Evolutionary conservation across 345 rosid genomes (phyloP).

Genomic region (Salix purpurea): DNA sequence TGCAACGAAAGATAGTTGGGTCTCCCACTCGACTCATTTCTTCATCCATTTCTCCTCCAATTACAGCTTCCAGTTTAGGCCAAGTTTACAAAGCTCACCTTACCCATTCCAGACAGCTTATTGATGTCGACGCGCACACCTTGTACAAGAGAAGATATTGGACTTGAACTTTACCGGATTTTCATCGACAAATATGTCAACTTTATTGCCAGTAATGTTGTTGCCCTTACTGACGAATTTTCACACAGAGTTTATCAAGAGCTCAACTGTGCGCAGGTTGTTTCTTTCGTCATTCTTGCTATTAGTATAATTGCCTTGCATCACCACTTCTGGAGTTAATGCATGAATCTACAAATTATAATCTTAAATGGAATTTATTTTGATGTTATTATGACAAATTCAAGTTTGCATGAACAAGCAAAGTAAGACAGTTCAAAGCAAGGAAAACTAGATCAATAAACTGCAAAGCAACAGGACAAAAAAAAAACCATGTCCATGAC

Average conservation of each 20-base stretch:
- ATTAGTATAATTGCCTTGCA: not conserved
- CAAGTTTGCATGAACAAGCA: not conserved
- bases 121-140: constrained; percentile 98
- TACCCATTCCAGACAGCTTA: constrained; percentile 64
- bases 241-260: constrained; percentile 91
- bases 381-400: not conserved
- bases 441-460: not conserved
- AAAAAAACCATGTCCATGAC: too few species aligned
- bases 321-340: not conserved
- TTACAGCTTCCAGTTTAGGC: constrained; percentile 95
- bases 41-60: constrained; percentile 73
- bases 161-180: constrained; percentile 80
- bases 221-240: constrained; percentile 86
- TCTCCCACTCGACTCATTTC: constrained; percentile 59
- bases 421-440: not conserved
- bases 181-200: constrained; percentile 73
- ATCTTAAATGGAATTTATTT: not conserved
- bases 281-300: constrained; percentile 18
- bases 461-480: not conserved
- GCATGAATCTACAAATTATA: not conserved
- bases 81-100: constrained; percentile 96
- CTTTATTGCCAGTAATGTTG: constrained; percentile 70
- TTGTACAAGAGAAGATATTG: constrained; percentile 83
- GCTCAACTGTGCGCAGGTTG: constrained; percentile 89
- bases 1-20: constrained; percentile 89